Evolutionary conservation across 208 protist species (phyloP), one percentile per base, ranked within the genome.

Genomic region (Trypanosoma theileri): DNA sequence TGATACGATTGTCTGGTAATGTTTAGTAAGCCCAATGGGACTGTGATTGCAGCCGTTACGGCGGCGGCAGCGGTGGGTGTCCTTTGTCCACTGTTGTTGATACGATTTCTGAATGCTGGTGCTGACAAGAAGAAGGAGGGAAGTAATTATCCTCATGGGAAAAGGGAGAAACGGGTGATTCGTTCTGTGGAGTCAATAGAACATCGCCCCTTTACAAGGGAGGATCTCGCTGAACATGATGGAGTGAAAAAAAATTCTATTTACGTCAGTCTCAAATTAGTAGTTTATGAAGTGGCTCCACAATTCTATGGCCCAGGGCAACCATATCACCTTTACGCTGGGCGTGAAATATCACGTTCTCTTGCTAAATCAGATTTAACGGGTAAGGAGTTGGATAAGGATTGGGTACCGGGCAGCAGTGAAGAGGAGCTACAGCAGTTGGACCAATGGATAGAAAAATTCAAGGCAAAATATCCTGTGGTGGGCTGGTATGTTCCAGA

Each of bases 241-340:
- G 91, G 91, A 54, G 77, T 85, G 17, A 64, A 85, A 55, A 79
- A 79, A 59, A 54, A 60, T 31, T 77, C 78, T 26, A 88, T 96
- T 65, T 79, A 89, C 16, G 67, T 96, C 17, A 91, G 85, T 44
- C 75, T 96, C 6, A 91, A 91, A 75, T 75, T 80, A 51, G 84
- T 87, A 66, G 91, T 96, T 40, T 96, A 90, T 67, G 85, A 92
- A 69, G 91, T 94, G 46, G 78, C 85, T 0, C 83, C 84, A n/a
- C 88, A 93, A 59, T 85, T 93, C 45, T 96, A 96, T 66, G 91
- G 91, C 14, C 85, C 81, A 4, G 91, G 85, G 4, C 77, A 82
- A 66, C 69, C 79, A 59, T 96, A 96, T 66, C 80, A 91, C 63
- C 64, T 89, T 13, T 96, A 92, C 57, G 91, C 91, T 11, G 91